Conservation (phyloP, 495 filamentous ascomycete species). For the Chaetomium tenue region DNA sequence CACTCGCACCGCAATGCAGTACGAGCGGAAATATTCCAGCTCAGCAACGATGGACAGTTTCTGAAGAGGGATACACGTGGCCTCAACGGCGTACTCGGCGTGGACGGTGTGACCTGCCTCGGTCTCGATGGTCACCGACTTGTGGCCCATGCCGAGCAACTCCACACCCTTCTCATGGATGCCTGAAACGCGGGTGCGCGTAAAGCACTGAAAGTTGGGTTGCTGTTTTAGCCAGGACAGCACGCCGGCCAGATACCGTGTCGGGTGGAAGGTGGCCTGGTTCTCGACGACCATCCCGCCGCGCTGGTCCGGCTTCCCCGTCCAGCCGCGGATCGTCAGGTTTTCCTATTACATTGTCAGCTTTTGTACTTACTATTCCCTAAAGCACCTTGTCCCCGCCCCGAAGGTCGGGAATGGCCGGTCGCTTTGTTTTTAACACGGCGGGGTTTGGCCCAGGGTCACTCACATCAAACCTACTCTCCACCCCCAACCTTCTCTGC, state of each 20-base stretch:
- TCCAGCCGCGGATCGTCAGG: slow-evolving; percentile 43
- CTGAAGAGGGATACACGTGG: slow-evolving; percentile 57
- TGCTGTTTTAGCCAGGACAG: slow-evolving; percentile 51
- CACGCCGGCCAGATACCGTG: slow-evolving; percentile 53
- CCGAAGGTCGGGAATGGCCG: too few relatives aligned
- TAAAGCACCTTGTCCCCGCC: too few relatives aligned
- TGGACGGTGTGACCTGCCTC: slow-evolving; percentile 47
- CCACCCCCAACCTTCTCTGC: slow-evolving; percentile 45
- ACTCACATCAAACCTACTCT: slow-evolving; percentile 41
- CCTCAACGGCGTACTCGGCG: slow-evolving; percentile 51
- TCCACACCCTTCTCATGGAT: slow-evolving; percentile 48
- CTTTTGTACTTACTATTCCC: too few relatives aligned
- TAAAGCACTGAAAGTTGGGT: slow-evolving; percentile 54
- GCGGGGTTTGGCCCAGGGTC: too few relatives aligned
- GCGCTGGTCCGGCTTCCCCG: slow-evolving; percentile 50
- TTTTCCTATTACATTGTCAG: slow-evolving; percentile 31
- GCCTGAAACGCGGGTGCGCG: slow-evolving; percentile 49
- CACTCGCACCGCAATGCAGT: slow-evolving; percentile 58
- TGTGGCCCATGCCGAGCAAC: slow-evolving; percentile 38
- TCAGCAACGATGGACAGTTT: slow-evolving; percentile 52
- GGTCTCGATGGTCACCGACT: slow-evolving; percentile 46
- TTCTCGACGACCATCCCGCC: slow-evolving; percentile 46
- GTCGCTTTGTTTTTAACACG: too few relatives aligned
- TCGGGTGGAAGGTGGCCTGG: slow-evolving; percentile 61
- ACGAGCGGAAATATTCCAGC: slow-evolving; percentile 52